A percentile compares a stretch with the other conserved stretches of the same genome.
phyloP scores from a whole-genome alignment of 139 green algal genomes.

The Trebouxia sp. region DNA sequence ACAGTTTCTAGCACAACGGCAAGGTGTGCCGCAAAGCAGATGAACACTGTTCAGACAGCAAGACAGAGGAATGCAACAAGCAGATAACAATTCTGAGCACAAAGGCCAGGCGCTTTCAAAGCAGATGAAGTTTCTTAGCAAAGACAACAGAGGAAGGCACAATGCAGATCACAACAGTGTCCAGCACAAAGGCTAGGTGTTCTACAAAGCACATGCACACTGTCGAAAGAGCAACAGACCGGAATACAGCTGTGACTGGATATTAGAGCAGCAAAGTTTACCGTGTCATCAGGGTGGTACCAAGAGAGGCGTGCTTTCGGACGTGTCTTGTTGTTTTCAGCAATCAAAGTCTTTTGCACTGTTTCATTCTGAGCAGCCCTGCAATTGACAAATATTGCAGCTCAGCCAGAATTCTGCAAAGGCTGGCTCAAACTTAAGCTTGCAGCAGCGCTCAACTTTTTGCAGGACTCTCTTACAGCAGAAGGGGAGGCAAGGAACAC shows the following conservation, averaged over 20 bases:
- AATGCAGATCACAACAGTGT: neutral
- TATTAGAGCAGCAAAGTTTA: neutral
- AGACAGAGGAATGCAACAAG: neutral
- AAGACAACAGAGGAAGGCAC: neutral
- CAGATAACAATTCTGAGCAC: neutral
- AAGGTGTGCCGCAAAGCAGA: neutral
- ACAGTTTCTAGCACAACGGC: neutral
- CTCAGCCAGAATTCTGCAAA: neutral
- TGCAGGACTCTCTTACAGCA: no score
- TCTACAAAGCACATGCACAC: neutral
- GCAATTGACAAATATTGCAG: neutral
- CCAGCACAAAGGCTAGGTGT: neutral
- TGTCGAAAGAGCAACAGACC: neutral
- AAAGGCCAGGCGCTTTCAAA: neutral
- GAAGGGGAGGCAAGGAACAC: neutral
- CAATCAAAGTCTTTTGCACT: slow-evolving; percentile 51
- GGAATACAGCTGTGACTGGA: neutral
- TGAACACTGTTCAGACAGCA: neutral
- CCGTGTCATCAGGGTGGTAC: slow-evolving; percentile 66
- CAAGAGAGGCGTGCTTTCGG: slow-evolving; percentile 57
- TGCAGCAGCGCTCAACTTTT: no score
- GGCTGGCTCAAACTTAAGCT: neutral
- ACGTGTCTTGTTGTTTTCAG: slow-evolving; percentile 40
- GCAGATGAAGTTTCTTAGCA: neutral
- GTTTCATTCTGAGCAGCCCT: slow-evolving; percentile 37